These are phyloP conservation scores for Candida morakotiae DNA, from an alignment of 805 yeast genomes.

Conservation along the genomic window DNA sequence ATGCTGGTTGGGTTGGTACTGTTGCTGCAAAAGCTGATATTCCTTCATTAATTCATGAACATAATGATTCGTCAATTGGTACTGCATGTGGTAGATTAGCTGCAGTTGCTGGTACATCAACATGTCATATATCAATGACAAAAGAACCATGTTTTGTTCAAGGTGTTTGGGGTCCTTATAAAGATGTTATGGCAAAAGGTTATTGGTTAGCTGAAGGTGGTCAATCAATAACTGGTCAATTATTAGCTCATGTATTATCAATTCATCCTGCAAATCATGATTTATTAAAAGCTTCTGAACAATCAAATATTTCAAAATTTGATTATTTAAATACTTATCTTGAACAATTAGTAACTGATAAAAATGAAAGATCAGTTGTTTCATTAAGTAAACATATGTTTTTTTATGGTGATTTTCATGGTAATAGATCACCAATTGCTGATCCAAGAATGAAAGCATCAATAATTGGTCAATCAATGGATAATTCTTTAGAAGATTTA, in stretches of 20 bases:
- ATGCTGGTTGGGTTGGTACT: slow-evolving; percentile 98
- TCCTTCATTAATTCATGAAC: slow-evolving; percentile 47
- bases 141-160: slow-evolving; percentile 82
- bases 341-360: slow-evolving; percentile 58
- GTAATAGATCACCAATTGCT: slow-evolving; percentile 96
- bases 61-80: slow-evolving; percentile 43
- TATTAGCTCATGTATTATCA: slow-evolving; percentile 80
- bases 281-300: slow-evolving; percentile 62
- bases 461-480: slow-evolving; percentile 91
- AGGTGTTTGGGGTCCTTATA: slow-evolving; percentile 99
- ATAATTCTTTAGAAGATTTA: slow-evolving; percentile 74
- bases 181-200: slow-evolving; percentile 85
- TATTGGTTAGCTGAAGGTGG: slow-evolving; percentile 99
- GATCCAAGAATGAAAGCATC: slow-evolving; percentile 91
- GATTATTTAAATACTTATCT: slow-evolving; percentile 76
- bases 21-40: slow-evolving; percentile 86
- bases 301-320: slow-evolving; percentile 68
- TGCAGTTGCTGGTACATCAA: slow-evolving; percentile 97
- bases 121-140: slow-evolving; percentile 90
- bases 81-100: slow-evolving; percentile 83
- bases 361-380: slow-evolving; percentile 66
- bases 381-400: slow-evolving; percentile 79
- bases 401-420: slow-evolving; percentile 95
- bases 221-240: slow-evolving; percentile 96
- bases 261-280: slow-evolving; percentile 87